Conservation (phyloP, 1,284 basidiomycete species). For the Malassezia sympodialis region DNA sequence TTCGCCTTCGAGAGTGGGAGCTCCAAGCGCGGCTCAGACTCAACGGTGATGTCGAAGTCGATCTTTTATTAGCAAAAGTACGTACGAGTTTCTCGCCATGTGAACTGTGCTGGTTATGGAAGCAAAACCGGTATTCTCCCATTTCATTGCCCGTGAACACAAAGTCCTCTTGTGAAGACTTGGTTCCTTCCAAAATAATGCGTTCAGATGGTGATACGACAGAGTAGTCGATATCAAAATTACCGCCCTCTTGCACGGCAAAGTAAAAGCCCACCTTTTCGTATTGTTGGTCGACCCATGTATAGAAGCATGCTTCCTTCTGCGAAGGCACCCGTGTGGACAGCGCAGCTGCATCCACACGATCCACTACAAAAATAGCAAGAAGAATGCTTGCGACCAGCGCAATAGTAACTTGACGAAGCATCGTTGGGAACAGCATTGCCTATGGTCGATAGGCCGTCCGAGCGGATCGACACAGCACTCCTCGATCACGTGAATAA, state of each 20-base stretch:
- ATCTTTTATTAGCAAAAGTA: slow-evolving; percentile 15
- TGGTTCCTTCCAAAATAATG: slow-evolving; percentile 70
- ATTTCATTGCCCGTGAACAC: slow-evolving; percentile 86
- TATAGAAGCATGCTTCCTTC: slow-evolving; percentile 84
- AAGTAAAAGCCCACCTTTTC: slow-evolving; percentile 73
- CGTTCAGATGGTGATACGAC: slow-evolving; percentile 81
- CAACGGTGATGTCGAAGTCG: slow-evolving; percentile 48
- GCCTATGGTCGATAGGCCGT: background rate
- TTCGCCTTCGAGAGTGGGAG: slow-evolving; percentile 31
- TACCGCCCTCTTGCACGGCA: slow-evolving; percentile 84
- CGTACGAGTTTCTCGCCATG: slow-evolving; percentile 37
- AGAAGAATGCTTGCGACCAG: background rate
- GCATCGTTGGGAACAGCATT: background rate
- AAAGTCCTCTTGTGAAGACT: slow-evolving; percentile 89
- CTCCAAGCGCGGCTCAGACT: slow-evolving; percentile 41
- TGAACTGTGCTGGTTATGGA: slow-evolving; percentile 66
- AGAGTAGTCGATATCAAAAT: slow-evolving; percentile 91
- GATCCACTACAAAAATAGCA: background rate
- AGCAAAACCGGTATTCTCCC: slow-evolving; percentile 97
- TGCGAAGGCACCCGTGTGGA: slow-evolving; percentile 77
- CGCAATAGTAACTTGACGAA: background rate
- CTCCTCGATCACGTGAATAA: background rate
- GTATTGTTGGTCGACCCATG: slow-evolving; percentile 84
- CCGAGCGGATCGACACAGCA: background rate
- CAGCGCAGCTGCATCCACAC: slow-evolving; percentile 56